Conservation (phyloP, 108 stramenopile species). For the Skeletonema marinoi region DNA sequence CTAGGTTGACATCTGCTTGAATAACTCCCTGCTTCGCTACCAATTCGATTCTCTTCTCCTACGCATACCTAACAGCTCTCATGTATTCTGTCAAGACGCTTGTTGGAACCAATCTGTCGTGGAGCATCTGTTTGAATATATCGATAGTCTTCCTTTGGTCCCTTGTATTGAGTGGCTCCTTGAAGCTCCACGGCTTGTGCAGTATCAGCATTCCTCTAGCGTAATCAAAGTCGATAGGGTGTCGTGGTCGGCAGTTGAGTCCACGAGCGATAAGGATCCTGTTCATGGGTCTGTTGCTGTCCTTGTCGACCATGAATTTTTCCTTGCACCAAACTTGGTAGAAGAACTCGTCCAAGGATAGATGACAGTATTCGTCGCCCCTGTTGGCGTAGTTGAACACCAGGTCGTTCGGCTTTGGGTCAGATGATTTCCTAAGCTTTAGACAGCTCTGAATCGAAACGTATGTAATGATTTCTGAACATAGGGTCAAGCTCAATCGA, state of each 20-base stretch:
- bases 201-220: neutral
- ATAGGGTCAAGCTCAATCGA: too few species aligned
- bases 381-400: too few species aligned
- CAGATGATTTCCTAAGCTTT: too few species aligned
- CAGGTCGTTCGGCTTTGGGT: too few species aligned
- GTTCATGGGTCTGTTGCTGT: too few species aligned
- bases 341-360: too few species aligned
- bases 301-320: too few species aligned
- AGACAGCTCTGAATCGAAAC: too few species aligned
- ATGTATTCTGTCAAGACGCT: neutral
- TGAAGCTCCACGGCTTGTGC: neutral
- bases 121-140: neutral
- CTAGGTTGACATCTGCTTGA: neutral
- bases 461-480: too few species aligned
- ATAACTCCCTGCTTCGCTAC: neutral
- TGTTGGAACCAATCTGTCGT: neutral
- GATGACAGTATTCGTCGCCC: too few species aligned
- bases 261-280: too few species aligned
- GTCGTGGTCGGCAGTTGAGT: neutral
- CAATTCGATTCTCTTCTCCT: neutral
- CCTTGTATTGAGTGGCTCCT: neutral
- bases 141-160: neutral
- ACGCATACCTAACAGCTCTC: neutral
- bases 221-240: neutral
- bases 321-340: too few species aligned